These are phyloP conservation scores for Leptoxyphium fumago DNA, from an alignment of 2,329 filamentous ascomycete genomes.

Conservation along the genomic window DNA sequence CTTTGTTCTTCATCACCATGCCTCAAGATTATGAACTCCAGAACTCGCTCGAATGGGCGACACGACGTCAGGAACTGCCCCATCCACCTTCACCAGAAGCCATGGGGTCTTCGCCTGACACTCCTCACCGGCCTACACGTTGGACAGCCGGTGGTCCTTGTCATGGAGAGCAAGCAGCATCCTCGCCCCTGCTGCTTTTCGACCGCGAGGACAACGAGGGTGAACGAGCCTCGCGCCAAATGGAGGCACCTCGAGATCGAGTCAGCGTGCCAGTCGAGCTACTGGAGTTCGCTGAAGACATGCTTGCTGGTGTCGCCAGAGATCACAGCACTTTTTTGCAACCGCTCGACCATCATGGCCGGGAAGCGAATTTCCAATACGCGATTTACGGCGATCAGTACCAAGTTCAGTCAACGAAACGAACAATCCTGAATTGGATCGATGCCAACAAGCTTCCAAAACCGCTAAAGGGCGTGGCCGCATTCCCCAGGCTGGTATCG, in stretches of 20 bases:
- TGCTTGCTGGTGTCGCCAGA: slow-evolving; percentile 5
- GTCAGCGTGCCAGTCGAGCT: slow-evolving; percentile 11
- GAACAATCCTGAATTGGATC: slow-evolving; percentile 9
- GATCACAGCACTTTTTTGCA: slow-evolving; percentile 11
- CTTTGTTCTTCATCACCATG: too few relatives aligned
- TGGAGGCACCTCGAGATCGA: slow-evolving; percentile 2
- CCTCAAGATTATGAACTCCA: too few relatives aligned
- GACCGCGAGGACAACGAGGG: slow-evolving; percentile 7
- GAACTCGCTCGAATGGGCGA: too few relatives aligned
- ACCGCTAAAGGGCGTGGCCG: neutral
- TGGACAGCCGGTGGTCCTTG: too few relatives aligned
- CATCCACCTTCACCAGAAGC: too few relatives aligned
- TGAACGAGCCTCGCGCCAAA: slow-evolving; percentile 8
- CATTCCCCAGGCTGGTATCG: slow-evolving; percentile 11
- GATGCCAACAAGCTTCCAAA: slow-evolving; percentile 2
- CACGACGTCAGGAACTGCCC: too few relatives aligned
- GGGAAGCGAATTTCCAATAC: slow-evolving; percentile 4
- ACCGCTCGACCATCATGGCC: slow-evolving; percentile 2
- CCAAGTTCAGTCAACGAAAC: slow-evolving; percentile 7
- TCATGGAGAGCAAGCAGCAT: too few relatives aligned
- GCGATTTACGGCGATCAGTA: slow-evolving; percentile 14
- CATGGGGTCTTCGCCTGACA: too few relatives aligned
- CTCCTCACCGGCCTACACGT: too few relatives aligned
- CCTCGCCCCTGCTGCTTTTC: neutral
- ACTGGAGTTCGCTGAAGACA: slow-evolving; percentile 4